These are phyloP conservation scores for Apophysomyces trapeziformis DNA, from an alignment of 371 early-diverging fungal genomes.

Conservation along the genomic window DNA sequence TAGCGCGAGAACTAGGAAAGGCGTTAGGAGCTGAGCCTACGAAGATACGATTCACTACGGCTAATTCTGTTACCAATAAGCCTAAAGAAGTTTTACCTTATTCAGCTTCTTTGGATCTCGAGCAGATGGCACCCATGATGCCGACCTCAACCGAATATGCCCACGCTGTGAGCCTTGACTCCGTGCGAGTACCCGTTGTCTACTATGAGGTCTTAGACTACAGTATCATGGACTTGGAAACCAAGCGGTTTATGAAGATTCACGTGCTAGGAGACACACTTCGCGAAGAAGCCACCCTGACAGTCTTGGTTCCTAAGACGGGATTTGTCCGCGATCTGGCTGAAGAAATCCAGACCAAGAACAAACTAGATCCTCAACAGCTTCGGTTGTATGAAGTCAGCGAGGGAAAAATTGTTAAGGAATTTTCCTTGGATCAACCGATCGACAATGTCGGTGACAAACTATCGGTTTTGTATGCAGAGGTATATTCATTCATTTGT, in stretches of 20 bases:
- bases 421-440: slow-evolving; percentile 45
- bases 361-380: slow-evolving; percentile 34
- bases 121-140: slow-evolving; percentile 21
- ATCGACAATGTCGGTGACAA: slow-evolving; percentile 42
- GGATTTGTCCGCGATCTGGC: slow-evolving; percentile 63
- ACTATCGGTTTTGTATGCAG: slow-evolving; percentile 36
- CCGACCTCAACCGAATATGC: slow-evolving; percentile 22
- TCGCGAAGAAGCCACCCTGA: slow-evolving; percentile 28
- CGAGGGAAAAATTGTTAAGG: slow-evolving; percentile 41
- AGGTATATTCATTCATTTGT: slow-evolving; percentile 35
- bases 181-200: slow-evolving; percentile 36
- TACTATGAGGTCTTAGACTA: slow-evolving; percentile 83
- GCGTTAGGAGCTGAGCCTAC: slow-evolving; percentile 21
- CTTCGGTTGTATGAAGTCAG: slow-evolving; percentile 50
- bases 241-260: slow-evolving; percentile 61
- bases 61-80: slow-evolving; percentile 27
- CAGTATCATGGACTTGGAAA: slow-evolving; percentile 75
- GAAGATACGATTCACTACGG: slow-evolving; percentile 31
- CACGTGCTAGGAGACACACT: slow-evolving; percentile 50
- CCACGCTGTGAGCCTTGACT: slow-evolving; percentile 19
- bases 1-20: slow-evolving; percentile 30
- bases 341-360: slow-evolving; percentile 63
- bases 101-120: slow-evolving; percentile 16
- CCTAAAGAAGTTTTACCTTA: slow-evolving; percentile 24
- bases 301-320: slow-evolving; percentile 60